phyloP scores from a whole-genome alignment of 306 rosid species.

The Ormosia emarginata region DNA sequence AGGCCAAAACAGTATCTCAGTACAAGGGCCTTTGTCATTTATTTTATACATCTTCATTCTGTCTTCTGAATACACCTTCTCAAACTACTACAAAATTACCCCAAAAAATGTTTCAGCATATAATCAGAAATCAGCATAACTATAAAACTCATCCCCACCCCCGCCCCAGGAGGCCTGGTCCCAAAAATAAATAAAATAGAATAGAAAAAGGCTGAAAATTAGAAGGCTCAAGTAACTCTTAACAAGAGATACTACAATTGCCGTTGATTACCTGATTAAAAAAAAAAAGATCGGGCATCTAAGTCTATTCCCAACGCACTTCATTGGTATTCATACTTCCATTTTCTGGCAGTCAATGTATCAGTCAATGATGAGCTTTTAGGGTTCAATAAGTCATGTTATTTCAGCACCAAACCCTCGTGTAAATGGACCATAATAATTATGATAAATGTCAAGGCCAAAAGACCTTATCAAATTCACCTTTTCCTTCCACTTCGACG shows the following conservation, averaged over 20 bases:
- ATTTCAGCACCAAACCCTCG: background rate
- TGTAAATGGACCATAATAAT: background rate
- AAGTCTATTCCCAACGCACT: background rate
- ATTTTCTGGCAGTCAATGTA: background rate
- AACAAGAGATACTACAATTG: background rate
- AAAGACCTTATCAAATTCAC: background rate
- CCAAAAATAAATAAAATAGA: background rate
- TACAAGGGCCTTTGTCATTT: background rate
- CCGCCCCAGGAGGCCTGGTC: background rate
- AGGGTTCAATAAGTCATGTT: background rate
- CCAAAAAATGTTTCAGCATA: background rate
- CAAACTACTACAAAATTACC: background rate
- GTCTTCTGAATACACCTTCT: background rate
- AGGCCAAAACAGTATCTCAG: conserved; percentile 12
- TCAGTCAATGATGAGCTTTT: background rate
- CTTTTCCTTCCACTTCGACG: background rate
- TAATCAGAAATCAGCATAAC: background rate
- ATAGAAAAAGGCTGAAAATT: background rate
- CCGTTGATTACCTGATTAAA: background rate
- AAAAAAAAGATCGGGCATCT: background rate
- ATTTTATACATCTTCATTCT: conserved; percentile 2
- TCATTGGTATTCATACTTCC: background rate
- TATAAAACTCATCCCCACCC: background rate
- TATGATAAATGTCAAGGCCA: background rate
- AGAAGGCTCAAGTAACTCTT: background rate